Percentiles rank a stretch among this genome's conserved stretches.
phyloP scores from a whole-genome alignment of 192 early-diverging fungal species.

The Gonapodya prolifera region DNA sequence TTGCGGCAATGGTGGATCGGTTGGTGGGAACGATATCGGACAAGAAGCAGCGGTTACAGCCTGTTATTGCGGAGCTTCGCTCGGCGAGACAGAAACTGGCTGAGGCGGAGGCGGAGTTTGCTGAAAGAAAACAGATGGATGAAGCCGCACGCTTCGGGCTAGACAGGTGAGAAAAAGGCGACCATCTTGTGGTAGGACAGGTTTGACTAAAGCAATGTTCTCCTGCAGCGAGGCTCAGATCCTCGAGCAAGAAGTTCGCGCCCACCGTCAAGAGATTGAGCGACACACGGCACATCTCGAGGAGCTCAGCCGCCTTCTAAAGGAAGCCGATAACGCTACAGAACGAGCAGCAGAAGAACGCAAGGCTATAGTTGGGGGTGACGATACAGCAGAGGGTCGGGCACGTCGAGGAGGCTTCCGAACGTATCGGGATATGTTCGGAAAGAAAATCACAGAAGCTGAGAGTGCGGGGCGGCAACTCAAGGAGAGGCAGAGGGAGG shows the following conservation, averaged over 20 bases:
- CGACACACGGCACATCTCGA: neutral
- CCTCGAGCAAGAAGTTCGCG: slow-evolving; percentile 30
- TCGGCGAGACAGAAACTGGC: slow-evolving; percentile 20
- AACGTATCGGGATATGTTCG: slow-evolving; percentile 45
- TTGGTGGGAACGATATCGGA: slow-evolving; percentile 35
- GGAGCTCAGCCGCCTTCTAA: neutral
- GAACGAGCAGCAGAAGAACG: slow-evolving; percentile 23
- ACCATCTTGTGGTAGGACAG: neutral
- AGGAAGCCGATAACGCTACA: neutral
- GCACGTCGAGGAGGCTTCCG: slow-evolving; percentile 47
- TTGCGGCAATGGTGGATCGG: slow-evolving; percentile 33
- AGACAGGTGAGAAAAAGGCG: slow-evolving; percentile 23
- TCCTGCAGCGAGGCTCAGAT: slow-evolving; percentile 24
- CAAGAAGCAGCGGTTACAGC: slow-evolving; percentile 35
- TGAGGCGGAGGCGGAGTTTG: slow-evolving; percentile 37
- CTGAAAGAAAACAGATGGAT: slow-evolving; percentile 35
- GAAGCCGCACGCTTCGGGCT: slow-evolving; percentile 39
- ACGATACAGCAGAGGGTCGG: slow-evolving; percentile 31
- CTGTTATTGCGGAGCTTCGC: slow-evolving; percentile 40
- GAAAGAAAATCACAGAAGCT: slow-evolving; percentile 30
- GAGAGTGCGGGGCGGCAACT: slow-evolving; percentile 31
- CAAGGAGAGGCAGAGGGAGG: slow-evolving; percentile 35
- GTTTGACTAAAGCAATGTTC: neutral
- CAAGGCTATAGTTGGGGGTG: slow-evolving; percentile 50
- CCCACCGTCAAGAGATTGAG: slow-evolving; percentile 26